phyloP scores from a whole-genome alignment of 78 protist genomes.

The Pigoraptor vietnamica region DNA sequence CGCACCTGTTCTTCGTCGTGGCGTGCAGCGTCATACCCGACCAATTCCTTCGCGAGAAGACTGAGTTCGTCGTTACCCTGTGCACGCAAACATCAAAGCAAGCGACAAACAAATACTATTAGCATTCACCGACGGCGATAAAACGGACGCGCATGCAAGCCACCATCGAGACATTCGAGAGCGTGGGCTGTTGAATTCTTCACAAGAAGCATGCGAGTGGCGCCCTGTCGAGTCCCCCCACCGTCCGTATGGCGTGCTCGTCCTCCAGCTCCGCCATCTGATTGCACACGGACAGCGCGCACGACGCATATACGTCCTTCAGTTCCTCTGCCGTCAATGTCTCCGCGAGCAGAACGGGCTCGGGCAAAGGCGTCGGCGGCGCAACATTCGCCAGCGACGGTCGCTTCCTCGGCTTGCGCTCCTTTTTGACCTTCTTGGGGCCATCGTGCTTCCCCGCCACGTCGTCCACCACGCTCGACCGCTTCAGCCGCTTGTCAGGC shows the following conservation, averaged over 20 bases:
- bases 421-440: background rate
- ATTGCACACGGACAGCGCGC: background rate
- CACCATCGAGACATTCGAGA: too few relatives aligned
- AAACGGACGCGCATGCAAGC: too few relatives aligned
- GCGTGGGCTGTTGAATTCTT: too few relatives aligned
- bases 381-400: too few relatives aligned
- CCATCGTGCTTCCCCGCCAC: background rate
- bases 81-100: background rate
- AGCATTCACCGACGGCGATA: too few relatives aligned
- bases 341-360: background rate
- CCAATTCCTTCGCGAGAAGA: background rate
- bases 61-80: background rate
- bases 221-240: background rate
- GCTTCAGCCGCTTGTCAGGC: background rate
- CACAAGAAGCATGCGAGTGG: too few relatives aligned
- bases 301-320: background rate
- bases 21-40: background rate
- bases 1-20: background rate
- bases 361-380: background rate
- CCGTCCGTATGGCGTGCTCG: background rate
- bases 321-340: background rate
- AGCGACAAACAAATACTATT: too few relatives aligned
- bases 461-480: background rate
- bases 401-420: too few relatives aligned
- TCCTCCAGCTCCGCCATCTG: background rate